Base-by-base conservation (phyloP, 1,284 basidiomycete species). In the Meripilus lineatus region DNA sequence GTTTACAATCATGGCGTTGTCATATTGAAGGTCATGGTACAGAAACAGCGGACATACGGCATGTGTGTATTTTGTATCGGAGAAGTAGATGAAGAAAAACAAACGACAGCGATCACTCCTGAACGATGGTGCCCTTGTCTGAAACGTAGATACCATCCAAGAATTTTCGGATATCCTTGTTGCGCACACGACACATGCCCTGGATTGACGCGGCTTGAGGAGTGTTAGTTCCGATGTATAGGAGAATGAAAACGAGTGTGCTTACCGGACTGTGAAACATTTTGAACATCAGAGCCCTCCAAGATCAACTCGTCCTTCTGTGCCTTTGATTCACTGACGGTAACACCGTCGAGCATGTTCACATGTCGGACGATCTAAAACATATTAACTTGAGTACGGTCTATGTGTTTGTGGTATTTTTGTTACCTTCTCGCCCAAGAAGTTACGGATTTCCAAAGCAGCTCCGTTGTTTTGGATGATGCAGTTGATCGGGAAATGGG, bases 401-500 rank as follows among this genome's bases (percentile, higher is more conserved):
- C 8, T 3, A 18, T 28, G 30, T 21, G 33, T 20, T 37, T 5
- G 23, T 17, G 23, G 10, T 36, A 40, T 3, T 20, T 14, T 24
- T 10, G 68, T 18, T 45, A 88, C 88, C 81, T 95, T 93, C 78
- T 93, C 89, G 58, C 94, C 92, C 66, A 96, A 77, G 78, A 98
- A 99, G 77, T 99, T 99, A 62, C 97, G 87, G 74, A 99, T 99
- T 71, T 99, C 95, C 49, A 97, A 70, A 43, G 84, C 74, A 45
- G 66, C 65, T 47, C 91, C 92, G 58, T 73, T 72, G 35, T 89
- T 85, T 67, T 89, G 84, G 64, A 98, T 93, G 69, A 99, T 98
- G 67, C 91, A 88, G 79, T 99, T 99, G 80, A 99, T 97, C 55
- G 96, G 96, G 81, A 99, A 99, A 81, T 99, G 96, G 62, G 96